These are phyloP conservation scores for Hypholoma sublateritium DNA, from an alignment of 768 basidiomycete genomes.

Conservation along the genomic window DNA sequence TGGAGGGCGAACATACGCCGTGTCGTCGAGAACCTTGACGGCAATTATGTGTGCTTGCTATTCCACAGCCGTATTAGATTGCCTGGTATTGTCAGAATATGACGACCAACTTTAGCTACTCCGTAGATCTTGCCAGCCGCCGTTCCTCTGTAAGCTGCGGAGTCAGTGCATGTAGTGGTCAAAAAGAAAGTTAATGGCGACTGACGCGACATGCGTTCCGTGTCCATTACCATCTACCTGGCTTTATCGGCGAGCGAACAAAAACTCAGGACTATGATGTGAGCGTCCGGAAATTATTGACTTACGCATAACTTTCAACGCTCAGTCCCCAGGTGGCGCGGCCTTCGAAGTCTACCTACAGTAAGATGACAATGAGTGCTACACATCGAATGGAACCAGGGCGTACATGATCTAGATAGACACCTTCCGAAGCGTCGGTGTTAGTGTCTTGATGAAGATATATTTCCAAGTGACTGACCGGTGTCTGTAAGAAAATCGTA, in stretches of 20 bases:
- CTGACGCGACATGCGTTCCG: conserved; percentile 40
- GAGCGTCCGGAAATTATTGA: too few species aligned
- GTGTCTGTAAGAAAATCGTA: not conserved
- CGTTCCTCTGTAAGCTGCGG: conserved; percentile 24
- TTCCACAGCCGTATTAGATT: too few species aligned
- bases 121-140: conserved; percentile 33
- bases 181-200: not conserved
- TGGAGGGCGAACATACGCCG: conserved; percentile 15
- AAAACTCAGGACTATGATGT: too few species aligned
- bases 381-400: not conserved
- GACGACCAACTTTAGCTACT: conserved; percentile 26
- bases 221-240: conserved; percentile 39
- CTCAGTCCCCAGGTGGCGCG: conserved; percentile 41
- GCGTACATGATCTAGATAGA: not conserved
- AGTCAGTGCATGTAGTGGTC: not conserved
- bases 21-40: conserved; percentile 41
- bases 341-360: conserved; percentile 37
- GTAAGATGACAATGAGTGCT: not conserved
- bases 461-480: not conserved
- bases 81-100: not conserved
- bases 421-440: too few species aligned
- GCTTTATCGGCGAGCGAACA: too few species aligned
- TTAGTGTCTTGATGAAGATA: not conserved
- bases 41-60: conserved; percentile 33
- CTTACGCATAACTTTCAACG: conserved; percentile 25